These are phyloP conservation scores for Sporothrix brasiliensis DNA, from an alignment of 2,329 filamentous ascomycete genomes.

Conservation along the genomic window DNA sequence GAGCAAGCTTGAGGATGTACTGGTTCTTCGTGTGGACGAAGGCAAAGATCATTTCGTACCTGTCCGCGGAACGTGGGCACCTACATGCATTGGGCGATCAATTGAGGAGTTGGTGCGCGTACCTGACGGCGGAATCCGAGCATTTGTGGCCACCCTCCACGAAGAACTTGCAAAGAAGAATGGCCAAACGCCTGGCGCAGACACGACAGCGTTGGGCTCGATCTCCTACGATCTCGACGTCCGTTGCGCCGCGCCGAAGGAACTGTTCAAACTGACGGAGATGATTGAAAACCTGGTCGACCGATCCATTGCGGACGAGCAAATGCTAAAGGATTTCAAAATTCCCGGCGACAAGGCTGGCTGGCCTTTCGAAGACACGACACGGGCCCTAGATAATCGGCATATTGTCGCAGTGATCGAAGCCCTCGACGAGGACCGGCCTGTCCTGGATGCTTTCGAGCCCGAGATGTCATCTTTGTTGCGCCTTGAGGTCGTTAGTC, in stretches of 20 bases:
- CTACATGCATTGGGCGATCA: constrained; percentile 79
- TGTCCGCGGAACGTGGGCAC: constrained; percentile 74
- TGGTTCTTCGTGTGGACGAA: constrained; percentile 79
- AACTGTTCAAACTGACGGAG: constrained; percentile 87
- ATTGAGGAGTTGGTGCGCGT: constrained; percentile 87
- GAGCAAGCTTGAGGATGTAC: constrained; percentile 74
- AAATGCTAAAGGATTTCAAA: constrained; percentile 60
- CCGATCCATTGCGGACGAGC: constrained; percentile 61
- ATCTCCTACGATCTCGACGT: constrained; percentile 62
- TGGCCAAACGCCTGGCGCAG: constrained; percentile 21
- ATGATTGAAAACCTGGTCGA: constrained; percentile 64
- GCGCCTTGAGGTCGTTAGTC: constrained; percentile 73
- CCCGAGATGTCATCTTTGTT: constrained; percentile 65
- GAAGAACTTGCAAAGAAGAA: constrained; percentile 41
- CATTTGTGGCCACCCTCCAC: constrained; percentile 46
- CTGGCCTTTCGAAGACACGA: constrained; percentile 58
- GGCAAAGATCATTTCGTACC: constrained; percentile 93
- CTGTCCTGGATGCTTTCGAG: constrained; percentile 64
- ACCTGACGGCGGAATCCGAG: constrained; percentile 76
- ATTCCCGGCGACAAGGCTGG: constrained; percentile 57
- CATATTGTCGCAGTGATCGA: constrained; percentile 51
- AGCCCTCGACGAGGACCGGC: constrained; percentile 71
- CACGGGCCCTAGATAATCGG: constrained; percentile 7
- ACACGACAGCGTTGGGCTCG: constrained; percentile 42
- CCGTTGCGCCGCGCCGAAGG: constrained; percentile 79